Percentiles rank a stretch among this genome's conserved stretches.
Evolutionary conservation across 1,284 basidiomycete species (phyloP).

Genomic region (Austroboletus niveus): DNA sequence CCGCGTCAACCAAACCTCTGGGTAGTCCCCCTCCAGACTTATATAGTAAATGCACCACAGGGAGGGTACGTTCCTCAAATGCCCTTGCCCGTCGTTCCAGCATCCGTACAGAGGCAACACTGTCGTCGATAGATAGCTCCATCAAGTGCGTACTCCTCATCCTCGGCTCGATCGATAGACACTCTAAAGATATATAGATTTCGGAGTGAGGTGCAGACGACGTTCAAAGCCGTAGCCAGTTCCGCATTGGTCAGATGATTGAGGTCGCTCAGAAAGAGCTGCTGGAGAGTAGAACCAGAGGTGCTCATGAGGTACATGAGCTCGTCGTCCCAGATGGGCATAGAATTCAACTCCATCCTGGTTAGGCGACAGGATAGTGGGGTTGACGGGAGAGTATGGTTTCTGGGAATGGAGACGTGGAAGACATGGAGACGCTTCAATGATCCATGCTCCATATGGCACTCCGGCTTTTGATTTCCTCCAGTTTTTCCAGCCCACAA

Average conservation of each 20-base stretch:
- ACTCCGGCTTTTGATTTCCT: not conserved
- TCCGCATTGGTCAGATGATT: slow-evolving; percentile 1
- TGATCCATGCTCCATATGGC: not conserved
- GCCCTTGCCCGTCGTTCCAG: slow-evolving; percentile 1
- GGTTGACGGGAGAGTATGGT: not conserved
- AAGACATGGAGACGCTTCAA: slow-evolving; percentile 7
- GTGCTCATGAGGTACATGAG: slow-evolving; percentile 2
- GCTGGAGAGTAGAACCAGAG: slow-evolving; percentile 7
- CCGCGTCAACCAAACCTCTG: not conserved
- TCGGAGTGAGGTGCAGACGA: slow-evolving; percentile 1
- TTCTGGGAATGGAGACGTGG: not conserved
- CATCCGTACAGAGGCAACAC: slow-evolving; percentile 10
- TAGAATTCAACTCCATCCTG: not conserved
- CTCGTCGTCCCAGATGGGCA: slow-evolving; percentile 9
- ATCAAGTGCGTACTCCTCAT: slow-evolving; percentile 7
- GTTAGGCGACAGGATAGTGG: not conserved
- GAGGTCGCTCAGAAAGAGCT: not conserved
- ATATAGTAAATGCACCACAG: not conserved
- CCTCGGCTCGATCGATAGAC: not conserved
- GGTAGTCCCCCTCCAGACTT: no score
- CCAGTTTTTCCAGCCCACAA: not conserved
- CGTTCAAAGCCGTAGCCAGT: not conserved
- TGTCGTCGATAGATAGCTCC: not conserved
- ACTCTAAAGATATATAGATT: not conserved
- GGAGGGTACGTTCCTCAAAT: not conserved